phyloP scores from a whole-genome alignment of 306 rosid species.

The Prunus fruticosa region DNA sequence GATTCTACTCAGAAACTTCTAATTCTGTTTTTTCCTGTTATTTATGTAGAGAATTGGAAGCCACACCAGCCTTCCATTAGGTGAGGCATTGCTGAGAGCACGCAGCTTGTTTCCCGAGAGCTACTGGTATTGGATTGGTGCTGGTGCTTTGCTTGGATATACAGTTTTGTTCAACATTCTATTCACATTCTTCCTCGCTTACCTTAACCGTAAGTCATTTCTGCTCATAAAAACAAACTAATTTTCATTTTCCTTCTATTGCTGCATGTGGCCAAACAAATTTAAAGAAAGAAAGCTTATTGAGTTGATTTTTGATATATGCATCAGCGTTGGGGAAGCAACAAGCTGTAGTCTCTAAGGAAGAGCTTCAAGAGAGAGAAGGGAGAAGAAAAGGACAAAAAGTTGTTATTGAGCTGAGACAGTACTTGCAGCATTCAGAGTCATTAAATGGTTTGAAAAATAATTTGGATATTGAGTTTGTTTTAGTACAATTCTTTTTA shows the following conservation, averaged over 20 bases:
- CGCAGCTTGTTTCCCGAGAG: slow-evolving; percentile 70
- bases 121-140: slow-evolving; percentile 99
- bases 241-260: slow-evolving; percentile 19
- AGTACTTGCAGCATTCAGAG: slow-evolving; percentile 78
- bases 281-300: slow-evolving; percentile 16
- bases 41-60: slow-evolving; percentile 50
- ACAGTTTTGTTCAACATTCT: slow-evolving; percentile 75
- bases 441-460: slow-evolving; percentile 66
- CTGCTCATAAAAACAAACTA: slow-evolving; percentile 21
- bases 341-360: slow-evolving; percentile 91
- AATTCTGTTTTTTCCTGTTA: slow-evolving; percentile 13
- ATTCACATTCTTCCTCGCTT: slow-evolving; percentile 79
- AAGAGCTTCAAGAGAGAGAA: slow-evolving; percentile 82
- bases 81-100: slow-evolving; percentile 61
- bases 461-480: not conserved
- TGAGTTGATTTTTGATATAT: slow-evolving; percentile 11
- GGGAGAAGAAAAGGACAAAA: slow-evolving; percentile 79
- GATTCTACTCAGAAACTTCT: slow-evolving; percentile 18
- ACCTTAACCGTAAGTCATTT: slow-evolving; percentile 86
- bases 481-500: not conserved
- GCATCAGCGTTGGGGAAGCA: slow-evolving; percentile 74
- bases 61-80: slow-evolving; percentile 54
- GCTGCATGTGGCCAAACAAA: slow-evolving; percentile 17
- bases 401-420: slow-evolving; percentile 75
- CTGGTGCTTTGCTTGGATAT: slow-evolving; percentile 94